Evolutionary conservation across 345 rosid species (phyloP), one percentile per base, ranked within the genome.

Genomic region (Turnera subulata): DNA sequence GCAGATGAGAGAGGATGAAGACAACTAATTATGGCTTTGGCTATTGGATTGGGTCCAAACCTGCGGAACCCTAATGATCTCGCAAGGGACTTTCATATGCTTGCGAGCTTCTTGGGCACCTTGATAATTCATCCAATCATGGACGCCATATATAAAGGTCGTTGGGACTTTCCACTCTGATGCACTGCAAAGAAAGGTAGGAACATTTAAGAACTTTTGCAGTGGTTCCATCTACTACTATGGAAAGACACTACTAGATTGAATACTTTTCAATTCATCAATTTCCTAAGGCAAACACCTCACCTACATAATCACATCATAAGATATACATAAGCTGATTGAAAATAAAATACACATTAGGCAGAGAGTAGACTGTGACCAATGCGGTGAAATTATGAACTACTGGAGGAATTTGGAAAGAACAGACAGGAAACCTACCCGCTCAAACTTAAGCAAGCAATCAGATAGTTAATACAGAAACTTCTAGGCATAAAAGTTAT

Each of bases 101-200:
- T 87, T 69, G 60, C 96, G 80, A 38, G 97, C 93, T 82, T 83
- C 86, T 63, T 68, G 78, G 53, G 97, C 97, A 16, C 91, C 99
- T 77, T 80, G 63, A 66, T 85, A 94, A 67, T 78, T 71, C 99
- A 94, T 85, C 99, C 99, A 94, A 78, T 94, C 99, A 46, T 84
- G 58, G 52, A 57, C 48, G 14, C 97, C 99, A 38, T 90, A 90
- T 9, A 94, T 85, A 68, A 94, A 94, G 5, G 95, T 94, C 6
- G 97, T 90, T 49, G 99, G 95, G 61, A 90, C 96, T 88, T 88
- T 90, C 97, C 92, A 94, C 58, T 90, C 92, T n/a, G 95, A 76
- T 56, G 99, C 96, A 13, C 99, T 94, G 88, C 50, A 72, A 43
- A 71, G 37, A 55, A 25, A 14, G 4, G 16, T 20, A 5, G 2